phyloP scores from a whole-genome alignment of 768 basidiomycete species.

The Collybia nuda region DNA sequence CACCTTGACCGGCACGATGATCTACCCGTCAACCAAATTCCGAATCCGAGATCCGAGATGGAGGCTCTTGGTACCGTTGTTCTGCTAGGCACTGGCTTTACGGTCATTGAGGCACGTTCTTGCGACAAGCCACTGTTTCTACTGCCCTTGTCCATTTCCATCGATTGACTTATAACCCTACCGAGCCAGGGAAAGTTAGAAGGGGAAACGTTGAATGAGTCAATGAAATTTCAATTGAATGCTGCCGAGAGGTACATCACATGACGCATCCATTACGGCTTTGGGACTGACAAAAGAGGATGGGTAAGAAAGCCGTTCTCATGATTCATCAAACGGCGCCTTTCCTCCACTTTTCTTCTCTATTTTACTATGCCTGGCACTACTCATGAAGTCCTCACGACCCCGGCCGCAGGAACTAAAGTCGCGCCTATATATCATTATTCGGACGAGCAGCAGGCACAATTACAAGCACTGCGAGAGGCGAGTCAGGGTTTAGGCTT shows the following conservation, averaged over 20 bases:
- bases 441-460: conserved; percentile 56
- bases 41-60: too few relatives aligned
- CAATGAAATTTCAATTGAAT: neutral
- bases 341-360: conserved; percentile 5
- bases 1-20: too few relatives aligned
- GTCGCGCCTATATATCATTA: conserved; percentile 60
- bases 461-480: conserved; percentile 62
- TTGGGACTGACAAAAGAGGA: neutral
- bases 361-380: conserved; percentile 13
- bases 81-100: too few relatives aligned
- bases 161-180: too few relatives aligned
- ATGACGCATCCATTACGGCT: neutral
- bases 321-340: conserved; percentile 7
- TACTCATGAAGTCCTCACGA: conserved; percentile 47
- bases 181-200: too few relatives aligned
- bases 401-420: conserved; percentile 51
- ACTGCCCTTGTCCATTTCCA: too few relatives aligned
- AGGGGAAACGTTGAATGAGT: neutral
- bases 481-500: conserved; percentile 33
- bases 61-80: too few relatives aligned
- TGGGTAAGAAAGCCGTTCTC: neutral
- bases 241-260: neutral
- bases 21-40: too few relatives aligned
- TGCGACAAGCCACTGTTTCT: too few relatives aligned
- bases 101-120: too few relatives aligned